A percentile compares a stretch with the other conserved stretches of the same genome.
Conservation (phyloP, 176 grass and related monocot species). For the Hordeum vulgare region DNA sequence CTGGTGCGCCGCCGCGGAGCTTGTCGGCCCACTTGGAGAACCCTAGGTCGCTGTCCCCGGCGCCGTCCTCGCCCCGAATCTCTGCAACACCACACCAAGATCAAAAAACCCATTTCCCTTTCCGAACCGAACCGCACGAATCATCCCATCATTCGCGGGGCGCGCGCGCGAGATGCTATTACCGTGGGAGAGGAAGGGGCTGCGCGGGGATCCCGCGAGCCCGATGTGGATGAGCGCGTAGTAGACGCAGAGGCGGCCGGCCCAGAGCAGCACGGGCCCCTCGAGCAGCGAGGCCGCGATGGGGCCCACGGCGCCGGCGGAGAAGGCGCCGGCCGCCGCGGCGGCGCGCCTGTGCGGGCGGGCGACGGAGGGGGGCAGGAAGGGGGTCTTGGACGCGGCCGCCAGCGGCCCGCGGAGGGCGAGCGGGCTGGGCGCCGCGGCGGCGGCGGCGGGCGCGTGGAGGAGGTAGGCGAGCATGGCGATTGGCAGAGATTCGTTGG, state of each 20-base stretch:
- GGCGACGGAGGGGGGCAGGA: conserved; percentile 31
- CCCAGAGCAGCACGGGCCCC: conserved; percentile 79
- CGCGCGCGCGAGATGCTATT: not conserved
- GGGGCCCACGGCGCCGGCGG: conserved; percentile 16
- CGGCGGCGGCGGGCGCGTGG: conserved; percentile 35
- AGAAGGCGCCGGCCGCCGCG: not conserved
- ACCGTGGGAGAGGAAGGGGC: conserved; percentile 73
- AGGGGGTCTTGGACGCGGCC: conserved; percentile 33
- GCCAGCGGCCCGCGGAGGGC: conserved; percentile 18
- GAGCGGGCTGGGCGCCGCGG: conserved; percentile 28
- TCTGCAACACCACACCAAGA: not conserved
- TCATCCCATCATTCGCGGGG: not conserved
- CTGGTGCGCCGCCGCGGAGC: conserved; percentile 55
- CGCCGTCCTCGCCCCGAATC: conserved; percentile 42
- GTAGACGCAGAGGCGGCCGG: conserved; percentile 72
- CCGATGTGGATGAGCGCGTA: conserved; percentile 82
- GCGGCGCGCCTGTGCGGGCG: conserved; percentile 25
- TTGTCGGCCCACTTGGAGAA: conserved; percentile 63
- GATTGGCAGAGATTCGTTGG: conserved; percentile 10
- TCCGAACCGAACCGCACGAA: not conserved
- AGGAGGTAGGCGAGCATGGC: conserved; percentile 54
- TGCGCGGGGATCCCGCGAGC: conserved; percentile 66
- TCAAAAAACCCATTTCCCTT: not conserved
- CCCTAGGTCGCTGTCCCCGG: conserved; percentile 62
- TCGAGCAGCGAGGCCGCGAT: conserved; percentile 70